A percentile compares a stretch with the other conserved stretches of the same genome.
These are phyloP conservation scores for Sporothrix brunneoviolacea DNA, from an alignment of 2,329 filamentous ascomycete species.

Conservation along the genomic window DNA sequence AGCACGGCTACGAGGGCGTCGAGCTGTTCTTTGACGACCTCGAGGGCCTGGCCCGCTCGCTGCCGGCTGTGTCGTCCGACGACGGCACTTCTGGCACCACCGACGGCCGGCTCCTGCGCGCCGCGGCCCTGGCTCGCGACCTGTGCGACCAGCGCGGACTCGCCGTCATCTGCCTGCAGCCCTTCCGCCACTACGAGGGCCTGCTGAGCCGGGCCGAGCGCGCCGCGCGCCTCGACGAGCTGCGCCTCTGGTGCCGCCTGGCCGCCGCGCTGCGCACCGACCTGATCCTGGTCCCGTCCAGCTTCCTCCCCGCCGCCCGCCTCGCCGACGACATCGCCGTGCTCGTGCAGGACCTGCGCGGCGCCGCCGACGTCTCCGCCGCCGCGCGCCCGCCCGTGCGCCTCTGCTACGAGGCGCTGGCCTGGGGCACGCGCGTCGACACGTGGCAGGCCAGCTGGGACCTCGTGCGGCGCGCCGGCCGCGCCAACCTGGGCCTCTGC, in stretches of 20 bases:
- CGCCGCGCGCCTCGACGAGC: constrained; percentile 42
- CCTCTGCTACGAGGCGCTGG: constrained; percentile 55
- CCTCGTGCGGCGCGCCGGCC: constrained; percentile 45
- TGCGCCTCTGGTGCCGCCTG: constrained; percentile 53
- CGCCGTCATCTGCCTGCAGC: constrained; percentile 49
- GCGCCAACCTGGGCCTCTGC: constrained; percentile 54
- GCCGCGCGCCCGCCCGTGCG: constrained; percentile 44
- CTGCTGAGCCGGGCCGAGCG: constrained; percentile 45
- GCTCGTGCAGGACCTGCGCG: constrained; percentile 47
- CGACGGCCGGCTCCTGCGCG: constrained; percentile 27
- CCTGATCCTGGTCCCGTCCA: constrained; percentile 56
- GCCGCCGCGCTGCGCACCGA: constrained; percentile 50
- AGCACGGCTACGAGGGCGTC: constrained; percentile 44
- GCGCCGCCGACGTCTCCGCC: constrained; percentile 51
- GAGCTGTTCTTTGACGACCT: constrained; percentile 61
- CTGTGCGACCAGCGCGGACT: constrained; percentile 41
- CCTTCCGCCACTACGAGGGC: constrained; percentile 60
- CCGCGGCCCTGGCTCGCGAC: constrained; percentile 38
- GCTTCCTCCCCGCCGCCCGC: constrained; percentile 39
- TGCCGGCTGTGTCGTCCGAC: constrained; percentile 10
- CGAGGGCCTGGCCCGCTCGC: constrained; percentile 37
- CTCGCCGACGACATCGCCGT: constrained; percentile 32
- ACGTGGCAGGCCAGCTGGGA: constrained; percentile 55
- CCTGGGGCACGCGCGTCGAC: constrained; percentile 53
- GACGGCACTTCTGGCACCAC: background rate